Evolutionary conservation across 2,329 filamentous ascomycete species (phyloP).

Genomic region (Ceratocystis cacaofunesta): DNA sequence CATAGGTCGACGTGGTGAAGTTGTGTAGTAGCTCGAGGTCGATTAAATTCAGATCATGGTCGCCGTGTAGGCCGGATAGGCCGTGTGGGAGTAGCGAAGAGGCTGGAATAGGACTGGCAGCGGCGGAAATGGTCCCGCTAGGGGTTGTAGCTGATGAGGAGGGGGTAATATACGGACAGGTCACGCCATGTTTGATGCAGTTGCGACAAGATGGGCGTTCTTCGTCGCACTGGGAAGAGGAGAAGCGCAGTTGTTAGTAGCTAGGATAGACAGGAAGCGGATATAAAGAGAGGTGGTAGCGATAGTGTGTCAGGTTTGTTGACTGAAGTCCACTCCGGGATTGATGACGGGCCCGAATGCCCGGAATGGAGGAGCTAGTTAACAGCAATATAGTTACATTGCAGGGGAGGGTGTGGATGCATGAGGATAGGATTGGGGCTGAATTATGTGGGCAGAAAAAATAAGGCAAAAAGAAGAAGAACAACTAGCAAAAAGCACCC

Average conservation of each 20-base stretch:
- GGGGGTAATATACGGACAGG: constrained; percentile 18
- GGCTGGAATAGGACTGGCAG: not conserved
- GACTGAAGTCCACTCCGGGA: not conserved
- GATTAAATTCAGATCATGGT: constrained; percentile 25
- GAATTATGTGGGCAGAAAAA: not conserved
- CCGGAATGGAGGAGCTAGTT: not conserved
- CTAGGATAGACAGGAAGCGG: not conserved
- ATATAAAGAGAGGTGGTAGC: not conserved
- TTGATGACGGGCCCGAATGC: not conserved
- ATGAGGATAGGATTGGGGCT: not conserved
- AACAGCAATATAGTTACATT: not conserved
- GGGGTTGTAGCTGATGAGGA: constrained; percentile 15
- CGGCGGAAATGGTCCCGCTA: not conserved
- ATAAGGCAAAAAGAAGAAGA: not conserved
- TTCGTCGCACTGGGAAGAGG: constrained; percentile 21
- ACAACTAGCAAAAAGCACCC: not conserved
- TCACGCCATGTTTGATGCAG: constrained; percentile 22
- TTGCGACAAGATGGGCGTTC: constrained; percentile 21
- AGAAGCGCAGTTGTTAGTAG: not conserved
- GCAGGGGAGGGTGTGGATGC: not conserved
- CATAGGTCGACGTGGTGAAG: constrained; percentile 34
- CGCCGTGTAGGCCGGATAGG: constrained; percentile 6
- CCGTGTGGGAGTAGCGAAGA: constrained; percentile 3
- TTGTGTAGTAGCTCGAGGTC: constrained; percentile 41
- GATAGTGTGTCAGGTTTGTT: no score